Percentiles rank a stretch among this genome's conserved stretches.
These are phyloP conservation scores for Chlorencoelia australis DNA, from an alignment of 2,329 filamentous ascomycete species.

Conservation along the genomic window DNA sequence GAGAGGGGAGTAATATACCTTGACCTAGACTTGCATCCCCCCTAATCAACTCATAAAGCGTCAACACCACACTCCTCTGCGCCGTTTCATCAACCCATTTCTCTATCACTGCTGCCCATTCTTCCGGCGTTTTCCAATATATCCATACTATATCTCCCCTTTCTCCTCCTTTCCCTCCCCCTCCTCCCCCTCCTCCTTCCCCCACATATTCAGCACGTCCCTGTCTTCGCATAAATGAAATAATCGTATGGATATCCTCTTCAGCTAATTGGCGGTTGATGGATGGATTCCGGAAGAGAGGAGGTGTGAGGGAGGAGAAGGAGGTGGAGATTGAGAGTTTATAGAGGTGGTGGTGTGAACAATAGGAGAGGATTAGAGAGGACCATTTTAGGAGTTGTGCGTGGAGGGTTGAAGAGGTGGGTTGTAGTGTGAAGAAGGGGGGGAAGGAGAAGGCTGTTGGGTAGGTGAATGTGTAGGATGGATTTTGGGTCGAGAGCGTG, in stretches of 20 bases:
- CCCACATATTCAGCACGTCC: conserved; percentile 57
- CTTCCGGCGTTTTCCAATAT: conserved; percentile 78
- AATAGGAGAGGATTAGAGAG: conserved; percentile 75
- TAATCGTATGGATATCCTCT: conserved; percentile 45
- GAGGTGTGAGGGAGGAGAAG: conserved; percentile 44
- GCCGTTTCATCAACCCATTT: conserved; percentile 61
- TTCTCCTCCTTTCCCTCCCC: conserved; percentile 26
- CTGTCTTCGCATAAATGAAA: conserved; percentile 49
- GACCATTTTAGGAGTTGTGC: conserved; percentile 80
- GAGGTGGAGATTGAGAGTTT: conserved; percentile 57
- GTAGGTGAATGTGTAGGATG: conserved; percentile 14
- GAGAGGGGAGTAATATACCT: no score
- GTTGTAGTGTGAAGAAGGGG: conserved; percentile 76
- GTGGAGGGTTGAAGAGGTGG: conserved; percentile 61
- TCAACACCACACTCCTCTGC: conserved; percentile 81
- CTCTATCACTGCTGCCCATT: conserved; percentile 60
- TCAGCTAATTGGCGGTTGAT: conserved; percentile 41
- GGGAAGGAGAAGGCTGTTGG: conserved; percentile 44
- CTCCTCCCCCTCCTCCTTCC: conserved; percentile 44
- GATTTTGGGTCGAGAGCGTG: no score
- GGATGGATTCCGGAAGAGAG: conserved; percentile 47
- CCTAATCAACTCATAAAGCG: conserved; percentile 82
- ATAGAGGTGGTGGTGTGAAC: conserved; percentile 66
- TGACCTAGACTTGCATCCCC: conserved; percentile 69
- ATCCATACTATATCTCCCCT: conserved; percentile 56